Evolutionary conservation across 371 early-diverging fungal genomes (phyloP), one percentile per base, ranked within the genome.

Genomic region (Cokeromyces recurvatus): DNA sequence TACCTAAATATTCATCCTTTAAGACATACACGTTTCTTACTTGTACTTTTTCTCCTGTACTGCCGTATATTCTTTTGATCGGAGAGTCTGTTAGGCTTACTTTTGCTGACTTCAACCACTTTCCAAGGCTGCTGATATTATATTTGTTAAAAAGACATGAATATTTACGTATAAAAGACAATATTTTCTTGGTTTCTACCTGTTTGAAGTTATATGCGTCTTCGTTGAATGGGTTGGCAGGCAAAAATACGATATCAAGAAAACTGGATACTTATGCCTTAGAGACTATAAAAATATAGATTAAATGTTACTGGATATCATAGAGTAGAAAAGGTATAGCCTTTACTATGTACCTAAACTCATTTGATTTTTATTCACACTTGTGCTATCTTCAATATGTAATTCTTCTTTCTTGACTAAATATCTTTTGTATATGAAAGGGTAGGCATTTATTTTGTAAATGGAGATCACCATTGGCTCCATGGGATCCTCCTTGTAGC

Each of bases 401-500:
- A 31, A 32, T 42, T 16, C 38, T 44, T 43, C 42, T 51, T 43
- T 12, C 16, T 43, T 51, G 45, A 32, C 44, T 51, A 36, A 24
- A 53, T 53, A 53, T 46, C 39, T 39, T 46, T 46, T 53, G 46
- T 40, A 53, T 45, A 32, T 5, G 46, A 53, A 53, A 53, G 53
- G 42, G 27, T 45, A 49, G 43, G 50, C 50, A 36, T 49, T 49
- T 23, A 49, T 49, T 49, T 49, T 49, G 29, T 25, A 42, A 42
- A 35, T 36, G 43, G 16, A 6, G 15, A 19, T 29, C 25, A 42
- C 42, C 17, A 54, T 54, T 47, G 54, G 48, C 48, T 54, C 54
- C 54, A 55, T 29, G 29, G 49, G 55, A 55, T 55, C 40, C 36
- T 55, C 55, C 44, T 44, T 49, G 50, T 50, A 55, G 37, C 56